Evolutionary conservation across 2,329 filamentous ascomycete genomes (phyloP).

Genomic region (Pseudogymnoascus sp.): DNA sequence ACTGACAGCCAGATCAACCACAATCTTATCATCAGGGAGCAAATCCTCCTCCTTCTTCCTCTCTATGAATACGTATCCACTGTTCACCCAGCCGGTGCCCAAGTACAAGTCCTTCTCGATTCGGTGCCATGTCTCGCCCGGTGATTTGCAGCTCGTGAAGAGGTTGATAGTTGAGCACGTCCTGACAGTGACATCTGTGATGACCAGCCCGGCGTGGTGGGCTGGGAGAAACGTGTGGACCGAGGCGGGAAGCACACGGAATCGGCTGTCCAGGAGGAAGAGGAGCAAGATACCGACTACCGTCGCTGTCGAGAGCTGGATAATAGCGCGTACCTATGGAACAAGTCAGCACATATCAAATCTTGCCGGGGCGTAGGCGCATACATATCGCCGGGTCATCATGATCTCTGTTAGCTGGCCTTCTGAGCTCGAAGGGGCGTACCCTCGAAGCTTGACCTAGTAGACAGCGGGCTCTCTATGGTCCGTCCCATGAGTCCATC

Average conservation of each 20-base stretch:
- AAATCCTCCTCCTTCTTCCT: slow-evolving; percentile 65
- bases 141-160: slow-evolving; percentile 52
- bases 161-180: slow-evolving; percentile 56
- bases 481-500: slow-evolving; percentile 4
- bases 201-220: slow-evolving; percentile 60
- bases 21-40: slow-evolving; percentile 49
- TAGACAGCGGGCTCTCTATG: slow-evolving; percentile 8
- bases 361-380: not conserved
- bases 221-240: slow-evolving; percentile 62
- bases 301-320: slow-evolving; percentile 26
- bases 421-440: not conserved
- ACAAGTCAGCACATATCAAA: not conserved
- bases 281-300: slow-evolving; percentile 48
- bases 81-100: slow-evolving; percentile 53
- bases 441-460: slow-evolving; percentile 6
- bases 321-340: slow-evolving; percentile 37
- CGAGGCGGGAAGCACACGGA: slow-evolving; percentile 58
- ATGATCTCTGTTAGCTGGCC: not conserved
- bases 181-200: slow-evolving; percentile 61
- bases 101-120: slow-evolving; percentile 67
- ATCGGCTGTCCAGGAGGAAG: slow-evolving; percentile 60
- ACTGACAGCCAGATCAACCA: slow-evolving; percentile 58
- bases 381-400: slow-evolving; percentile 5
- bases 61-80: slow-evolving; percentile 61
- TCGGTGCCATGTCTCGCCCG: slow-evolving; percentile 52